Percentiles rank a stretch among this genome's conserved stretches.
Evolutionary conservation across 1,139 yeast species (phyloP).

Genomic region (Yamadazyma sp.): DNA sequence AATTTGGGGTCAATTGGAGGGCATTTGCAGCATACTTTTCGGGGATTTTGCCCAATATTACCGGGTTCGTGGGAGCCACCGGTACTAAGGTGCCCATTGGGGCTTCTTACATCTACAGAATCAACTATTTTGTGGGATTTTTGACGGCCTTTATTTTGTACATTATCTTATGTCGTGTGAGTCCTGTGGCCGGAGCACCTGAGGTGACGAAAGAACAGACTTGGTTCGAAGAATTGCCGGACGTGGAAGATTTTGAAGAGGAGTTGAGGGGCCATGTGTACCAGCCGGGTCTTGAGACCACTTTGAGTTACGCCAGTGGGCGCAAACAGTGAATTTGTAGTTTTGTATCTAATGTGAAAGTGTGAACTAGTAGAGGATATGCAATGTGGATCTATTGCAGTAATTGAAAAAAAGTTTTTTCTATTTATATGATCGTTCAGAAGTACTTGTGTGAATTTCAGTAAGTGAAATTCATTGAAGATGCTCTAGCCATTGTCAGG

Average conservation of each 20-base stretch:
- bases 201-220: constrained; percentile 48
- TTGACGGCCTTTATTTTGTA: constrained; percentile 54
- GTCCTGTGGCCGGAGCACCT: constrained; percentile 64
- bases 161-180: constrained; percentile 46
- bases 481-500: too few relatives aligned
- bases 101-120: constrained; percentile 68
- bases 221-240: constrained; percentile 63
- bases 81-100: constrained; percentile 69
- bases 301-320: constrained; percentile 15
- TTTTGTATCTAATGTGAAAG: background rate
- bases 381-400: too few relatives aligned
- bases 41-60: constrained; percentile 80
- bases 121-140: constrained; percentile 78
- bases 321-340: constrained; percentile 3
- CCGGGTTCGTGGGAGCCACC: constrained; percentile 84
- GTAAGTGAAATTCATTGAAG: too few relatives aligned
- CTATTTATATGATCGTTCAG: too few relatives aligned
- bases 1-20: constrained; percentile 76
- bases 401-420: too few relatives aligned
- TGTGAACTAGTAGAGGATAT: too few relatives aligned
- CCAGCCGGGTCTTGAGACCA: constrained; percentile 22
- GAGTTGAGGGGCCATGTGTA: constrained; percentile 37
- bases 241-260: constrained; percentile 64
- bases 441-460: too few relatives aligned
- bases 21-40: constrained; percentile 69